Base-by-base conservation (phyloP, 495 filamentous ascomycete genomes). In the Trichocladium uniseriatum region DNA sequence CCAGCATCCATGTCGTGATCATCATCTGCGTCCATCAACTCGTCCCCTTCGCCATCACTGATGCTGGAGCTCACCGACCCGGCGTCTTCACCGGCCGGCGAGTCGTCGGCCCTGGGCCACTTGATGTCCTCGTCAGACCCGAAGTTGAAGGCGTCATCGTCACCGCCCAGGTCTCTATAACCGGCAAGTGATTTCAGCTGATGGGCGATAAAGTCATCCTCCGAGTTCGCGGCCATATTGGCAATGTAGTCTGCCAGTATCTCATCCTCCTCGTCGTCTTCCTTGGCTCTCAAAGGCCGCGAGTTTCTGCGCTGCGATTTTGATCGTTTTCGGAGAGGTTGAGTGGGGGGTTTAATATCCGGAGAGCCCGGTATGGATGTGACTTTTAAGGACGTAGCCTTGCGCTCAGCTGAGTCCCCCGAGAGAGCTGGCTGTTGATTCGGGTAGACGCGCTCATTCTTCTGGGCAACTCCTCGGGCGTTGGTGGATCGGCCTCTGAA, bases 181-280 rank as follows among this genome's bases (percentile, higher is more conserved):
- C 64, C 52, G 44, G 64, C 61, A 37, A 67, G 59, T 15, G 49
- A 29, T 14, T 58, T 52, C n/a, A 52, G 52, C 29, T 50, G 49
- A 18, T 40, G 46, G 28, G 32, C 28, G 38, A 48, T 14, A 13
- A 46, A 61, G 45, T 72, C 68, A 15, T 69, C 59, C 18, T 68
- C 56, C 14, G 62, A 58, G 22, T 69, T 59, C 21, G 59, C 57
- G 29, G 69, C 68, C 62, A 89, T 79, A 58, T 94, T 89, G 48
- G 77, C 79, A 45, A 89, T 82, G 54, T 94, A 92, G 58, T 94
- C 89, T 2, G 77, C 77, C 18, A 86, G 39, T 3, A 80, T 69
- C 0, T 75, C 81, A 29, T 79, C 71, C 10, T 86, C 77, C 5
- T 72, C 67, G 7, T 69, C 63, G 24, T 56, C 53, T 3, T 57